phyloP scores from a whole-genome alignment of 1,139 yeast genomes.

The Scheffersomyces insectosa region DNA sequence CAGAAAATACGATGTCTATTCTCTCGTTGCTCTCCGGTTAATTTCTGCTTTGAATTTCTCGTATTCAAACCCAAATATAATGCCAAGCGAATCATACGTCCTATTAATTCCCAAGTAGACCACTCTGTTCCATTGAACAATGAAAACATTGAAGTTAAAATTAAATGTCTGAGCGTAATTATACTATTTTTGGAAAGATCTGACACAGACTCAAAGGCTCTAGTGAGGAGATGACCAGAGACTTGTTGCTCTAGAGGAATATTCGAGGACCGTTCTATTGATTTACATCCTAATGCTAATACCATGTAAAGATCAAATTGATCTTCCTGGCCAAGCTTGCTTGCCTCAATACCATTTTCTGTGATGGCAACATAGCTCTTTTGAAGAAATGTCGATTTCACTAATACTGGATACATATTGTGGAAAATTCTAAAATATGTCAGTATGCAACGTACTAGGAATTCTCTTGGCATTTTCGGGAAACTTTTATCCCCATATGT shows the following conservation, averaged over 20 bases:
- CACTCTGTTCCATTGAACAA: constrained; percentile 45
- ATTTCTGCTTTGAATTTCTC: constrained; percentile 21
- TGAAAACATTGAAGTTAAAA: constrained; percentile 46
- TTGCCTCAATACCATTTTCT: constrained; percentile 22
- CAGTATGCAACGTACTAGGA: background rate
- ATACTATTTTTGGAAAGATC: constrained; percentile 30
- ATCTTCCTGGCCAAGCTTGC: constrained; percentile 22
- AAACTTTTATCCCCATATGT: too few relatives aligned
- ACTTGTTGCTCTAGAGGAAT: constrained; percentile 27
- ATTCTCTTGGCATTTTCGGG: background rate
- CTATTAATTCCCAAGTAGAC: constrained; percentile 51
- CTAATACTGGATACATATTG: background rate
- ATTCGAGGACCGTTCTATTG: constrained; percentile 41
- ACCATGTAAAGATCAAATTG: constrained; percentile 47
- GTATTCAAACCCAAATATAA: constrained; percentile 46
- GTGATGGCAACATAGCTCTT: background rate
- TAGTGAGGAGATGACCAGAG: constrained; percentile 18
- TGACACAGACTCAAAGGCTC: constrained; percentile 27
- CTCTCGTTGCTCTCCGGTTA: constrained; percentile 31
- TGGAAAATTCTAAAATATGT: background rate
- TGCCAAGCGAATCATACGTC: constrained; percentile 41
- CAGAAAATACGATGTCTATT: constrained; percentile 47
- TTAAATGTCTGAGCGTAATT: constrained; percentile 36
- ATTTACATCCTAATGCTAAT: constrained; percentile 50
- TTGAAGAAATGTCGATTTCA: background rate